Conservation (phyloP, 2,329 filamentous ascomycete species). For the Lachnellula occidentalis region DNA sequence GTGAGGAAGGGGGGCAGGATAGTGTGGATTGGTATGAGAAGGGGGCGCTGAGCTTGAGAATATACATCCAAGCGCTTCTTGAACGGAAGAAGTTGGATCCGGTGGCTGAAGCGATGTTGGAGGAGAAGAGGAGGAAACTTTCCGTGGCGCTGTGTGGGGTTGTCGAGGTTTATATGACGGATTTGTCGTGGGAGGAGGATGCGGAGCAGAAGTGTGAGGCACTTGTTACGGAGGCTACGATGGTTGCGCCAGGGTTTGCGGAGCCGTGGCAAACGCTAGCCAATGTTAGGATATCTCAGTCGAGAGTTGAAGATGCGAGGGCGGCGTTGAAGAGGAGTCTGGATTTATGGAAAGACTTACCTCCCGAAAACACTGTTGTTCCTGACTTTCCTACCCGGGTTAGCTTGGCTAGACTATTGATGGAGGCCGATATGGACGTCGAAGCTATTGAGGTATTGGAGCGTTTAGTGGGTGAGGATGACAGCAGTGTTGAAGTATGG, state of each 20-base stretch:
- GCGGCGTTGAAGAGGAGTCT: slow-evolving; percentile 75
- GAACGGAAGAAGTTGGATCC: slow-evolving; percentile 40
- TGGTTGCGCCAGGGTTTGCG: slow-evolving; percentile 73
- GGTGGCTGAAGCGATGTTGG: slow-evolving; percentile 38
- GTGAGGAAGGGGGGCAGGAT: slow-evolving; percentile 60
- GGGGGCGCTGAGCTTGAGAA: slow-evolving; percentile 67
- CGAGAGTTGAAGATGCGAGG: slow-evolving; percentile 70
- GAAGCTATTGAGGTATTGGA: slow-evolving; percentile 83
- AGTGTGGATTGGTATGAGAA: slow-evolving; percentile 63
- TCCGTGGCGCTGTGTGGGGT: slow-evolving; percentile 91
- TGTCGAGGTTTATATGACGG: slow-evolving; percentile 98
- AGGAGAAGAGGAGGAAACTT: slow-evolving; percentile 75
- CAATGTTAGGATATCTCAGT: slow-evolving; percentile 87
- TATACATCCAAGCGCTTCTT: slow-evolving; percentile 62
- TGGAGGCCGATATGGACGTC: slow-evolving; percentile 83
- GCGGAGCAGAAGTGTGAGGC: slow-evolving; percentile 84
- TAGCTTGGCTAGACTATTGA: slow-evolving; percentile 74
- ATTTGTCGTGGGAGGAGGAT: slow-evolving; percentile 87
- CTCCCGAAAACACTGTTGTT: slow-evolving; percentile 63
- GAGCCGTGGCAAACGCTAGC: slow-evolving; percentile 96
- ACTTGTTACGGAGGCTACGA: slow-evolving; percentile 82
- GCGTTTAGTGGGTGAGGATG: slow-evolving; percentile 79
- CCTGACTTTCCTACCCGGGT: slow-evolving; percentile 86
- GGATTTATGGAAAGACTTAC: slow-evolving; percentile 74
- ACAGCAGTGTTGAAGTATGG: slow-evolving; percentile 92